phyloP scores from a whole-genome alignment of 495 filamentous ascomycete species.

The Penicillium pancosmium region DNA sequence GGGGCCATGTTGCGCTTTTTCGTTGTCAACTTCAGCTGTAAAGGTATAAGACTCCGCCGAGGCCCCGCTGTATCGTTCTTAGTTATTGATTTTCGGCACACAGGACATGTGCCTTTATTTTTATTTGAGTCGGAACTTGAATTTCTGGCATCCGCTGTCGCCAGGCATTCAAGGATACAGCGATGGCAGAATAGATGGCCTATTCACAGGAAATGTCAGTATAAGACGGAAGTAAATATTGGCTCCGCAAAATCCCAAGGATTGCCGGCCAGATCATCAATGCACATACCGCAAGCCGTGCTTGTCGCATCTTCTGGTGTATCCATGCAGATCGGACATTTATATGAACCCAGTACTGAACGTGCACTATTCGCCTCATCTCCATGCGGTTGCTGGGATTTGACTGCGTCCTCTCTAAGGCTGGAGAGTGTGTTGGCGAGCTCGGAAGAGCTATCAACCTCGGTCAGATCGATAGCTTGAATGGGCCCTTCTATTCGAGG shows the following conservation, averaged over 20 bases:
- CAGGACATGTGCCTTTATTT: conserved; percentile 19
- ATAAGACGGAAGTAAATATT: background rate
- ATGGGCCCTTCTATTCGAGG: conserved; percentile 7
- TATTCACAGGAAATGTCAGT: background rate
- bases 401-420: conserved; percentile 48
- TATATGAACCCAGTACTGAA: conserved; percentile 13
- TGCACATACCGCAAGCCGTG: conserved; percentile 21
- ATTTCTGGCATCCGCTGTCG: conserved; percentile 8
- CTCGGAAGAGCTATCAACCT: conserved; percentile 46
- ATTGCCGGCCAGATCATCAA: background rate
- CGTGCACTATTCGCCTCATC: conserved; percentile 3
- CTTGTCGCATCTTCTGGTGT: conserved; percentile 22
- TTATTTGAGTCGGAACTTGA: conserved; percentile 7
- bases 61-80: conserved; percentile 18
- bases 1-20: conserved; percentile 6
- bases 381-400: conserved; percentile 33
- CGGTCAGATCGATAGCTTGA: conserved; percentile 23
- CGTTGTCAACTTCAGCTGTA: conserved; percentile 18
- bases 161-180: conserved; percentile 22
- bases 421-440: conserved; percentile 52
- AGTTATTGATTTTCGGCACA: conserved; percentile 22
- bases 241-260: background rate
- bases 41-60: conserved; percentile 19
- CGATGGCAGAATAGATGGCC: conserved; percentile 24
- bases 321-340: conserved; percentile 27